phyloP scores from a whole-genome alignment of 1,284 basidiomycete species.

The Blastosporella zonata region DNA sequence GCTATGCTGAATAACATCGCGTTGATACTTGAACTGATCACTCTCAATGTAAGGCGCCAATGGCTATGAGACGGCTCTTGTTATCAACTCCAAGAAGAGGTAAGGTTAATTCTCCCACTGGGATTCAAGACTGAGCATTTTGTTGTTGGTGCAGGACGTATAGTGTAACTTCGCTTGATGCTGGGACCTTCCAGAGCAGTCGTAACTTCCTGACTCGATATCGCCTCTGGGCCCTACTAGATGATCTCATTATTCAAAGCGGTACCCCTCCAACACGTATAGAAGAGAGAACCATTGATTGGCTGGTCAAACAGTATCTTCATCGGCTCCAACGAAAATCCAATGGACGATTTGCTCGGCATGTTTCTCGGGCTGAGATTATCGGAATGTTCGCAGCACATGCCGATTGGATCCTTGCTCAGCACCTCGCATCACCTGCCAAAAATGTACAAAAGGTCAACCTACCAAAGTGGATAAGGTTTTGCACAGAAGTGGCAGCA shows the following conservation, averaged over 20 bases:
- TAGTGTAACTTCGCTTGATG: conserved; percentile 41
- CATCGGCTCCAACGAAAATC: conserved; percentile 29
- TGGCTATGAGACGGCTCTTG: conserved; percentile 22
- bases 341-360: conserved; percentile 35
- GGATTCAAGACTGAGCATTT: neutral
- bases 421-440: conserved; percentile 32
- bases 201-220: conserved; percentile 44
- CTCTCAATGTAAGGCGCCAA: conserved; percentile 20
- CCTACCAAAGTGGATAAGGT: conserved; percentile 41
- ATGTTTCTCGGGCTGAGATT: conserved; percentile 43
- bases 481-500: conserved; percentile 33
- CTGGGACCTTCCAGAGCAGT: conserved; percentile 39
- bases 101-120: conserved; percentile 8
- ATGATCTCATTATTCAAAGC: conserved; percentile 31
- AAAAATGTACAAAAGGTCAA: conserved; percentile 33
- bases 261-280: conserved; percentile 29
- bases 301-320: conserved; percentile 39
- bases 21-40: neutral
- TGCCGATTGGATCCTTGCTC: conserved; percentile 48
- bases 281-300: conserved; percentile 43
- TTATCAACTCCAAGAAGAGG: conserved; percentile 12
- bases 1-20: neutral
- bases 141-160: conserved; percentile 25
- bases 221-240: conserved; percentile 32
- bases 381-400: conserved; percentile 44